Base-by-base conservation (phyloP, 345 rosid genomes). In the Camelina hispida region DNA sequence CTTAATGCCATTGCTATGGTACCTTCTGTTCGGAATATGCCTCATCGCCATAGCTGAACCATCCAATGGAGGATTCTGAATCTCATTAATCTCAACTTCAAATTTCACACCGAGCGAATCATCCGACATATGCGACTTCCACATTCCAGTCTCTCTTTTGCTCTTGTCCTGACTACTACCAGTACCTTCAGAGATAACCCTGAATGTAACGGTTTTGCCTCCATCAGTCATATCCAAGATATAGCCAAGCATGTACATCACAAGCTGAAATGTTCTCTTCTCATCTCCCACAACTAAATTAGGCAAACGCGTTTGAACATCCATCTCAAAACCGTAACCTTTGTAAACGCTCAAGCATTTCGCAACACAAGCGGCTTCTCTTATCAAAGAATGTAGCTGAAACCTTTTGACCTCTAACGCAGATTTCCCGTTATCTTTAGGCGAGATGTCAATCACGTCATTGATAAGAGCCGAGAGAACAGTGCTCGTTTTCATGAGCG, bases 221-320 rank as follows among this genome's bases (percentile, higher is more conserved):
- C 93, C 90, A 51, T 75, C 78, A 65, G 84, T 75, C 62, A 82
- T 66, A 72, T 89, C 87, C 81, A 91, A 79, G 22, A 94, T 82
- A 77, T 86, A 83, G 15, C 99, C 99, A 79, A 89, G 87, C 96
- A 90, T 85, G 68, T 92, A 95, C 80, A 95, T 83, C 77, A 95
- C 88, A 79, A 95, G 93, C 83, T 95, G 99, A 78, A 89, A 89
- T 51, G 96, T 82, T 81, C 97, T 87, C 63, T 83, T 84, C 61
- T 92, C 97, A 46, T 95, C 97, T 37, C 99, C 99, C 52, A 85
- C 83, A 34, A 92, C 93, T 74, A 81, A 82, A 79, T 85, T 86
- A 32, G 93, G 99, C 79, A 89, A 81, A 63, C 92, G 81, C 18
- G 89, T 85, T 72, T 82, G 89, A 75, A 87, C 85, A 64, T 84